These are phyloP conservation scores for Malbranchea zuffiana DNA, from an alignment of 2,329 filamentous ascomycete genomes.

Conservation along the genomic window DNA sequence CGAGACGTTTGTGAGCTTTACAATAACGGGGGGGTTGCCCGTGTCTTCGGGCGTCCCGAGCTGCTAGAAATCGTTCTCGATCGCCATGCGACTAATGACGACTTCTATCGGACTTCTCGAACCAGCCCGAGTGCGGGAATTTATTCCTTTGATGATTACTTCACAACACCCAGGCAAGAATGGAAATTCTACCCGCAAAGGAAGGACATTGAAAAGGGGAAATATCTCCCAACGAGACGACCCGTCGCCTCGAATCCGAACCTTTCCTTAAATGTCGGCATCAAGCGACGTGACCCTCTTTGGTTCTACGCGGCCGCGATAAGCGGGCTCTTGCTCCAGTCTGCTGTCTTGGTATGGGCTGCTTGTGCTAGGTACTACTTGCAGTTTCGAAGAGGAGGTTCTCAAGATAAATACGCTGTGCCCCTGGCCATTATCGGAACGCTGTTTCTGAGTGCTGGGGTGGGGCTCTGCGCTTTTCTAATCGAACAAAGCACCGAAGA, in stretches of 20 bases:
- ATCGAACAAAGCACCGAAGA: conserved; percentile 14
- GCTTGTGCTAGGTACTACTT: conserved; percentile 4
- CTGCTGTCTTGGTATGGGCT: conserved; percentile 7
- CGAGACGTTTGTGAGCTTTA: conserved; percentile 30
- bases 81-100: conserved; percentile 34
- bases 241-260: conserved; percentile 16
- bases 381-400: background rate
- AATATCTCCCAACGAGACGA: background rate
- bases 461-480: conserved; percentile 13
- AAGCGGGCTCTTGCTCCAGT: conserved; percentile 12
- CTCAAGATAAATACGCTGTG: conserved; percentile 2
- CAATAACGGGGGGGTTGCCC: conserved; percentile 32
- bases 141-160: conserved; percentile 3
- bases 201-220: conserved; percentile 1
- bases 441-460: conserved; percentile 7
- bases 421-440: conserved; percentile 14
- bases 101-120: conserved; percentile 20
- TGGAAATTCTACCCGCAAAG: conserved; percentile 1
- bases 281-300: conserved; percentile 8
- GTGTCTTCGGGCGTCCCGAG: conserved; percentile 26
- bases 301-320: conserved; percentile 15
- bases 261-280: conserved; percentile 18
- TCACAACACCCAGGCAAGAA: conserved; percentile 3
- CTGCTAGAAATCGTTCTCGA: conserved; percentile 28
- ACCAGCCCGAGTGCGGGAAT: background rate